Conservation (phyloP, 108 stramenopile species). For the Thalassiosira profunda region DNA sequence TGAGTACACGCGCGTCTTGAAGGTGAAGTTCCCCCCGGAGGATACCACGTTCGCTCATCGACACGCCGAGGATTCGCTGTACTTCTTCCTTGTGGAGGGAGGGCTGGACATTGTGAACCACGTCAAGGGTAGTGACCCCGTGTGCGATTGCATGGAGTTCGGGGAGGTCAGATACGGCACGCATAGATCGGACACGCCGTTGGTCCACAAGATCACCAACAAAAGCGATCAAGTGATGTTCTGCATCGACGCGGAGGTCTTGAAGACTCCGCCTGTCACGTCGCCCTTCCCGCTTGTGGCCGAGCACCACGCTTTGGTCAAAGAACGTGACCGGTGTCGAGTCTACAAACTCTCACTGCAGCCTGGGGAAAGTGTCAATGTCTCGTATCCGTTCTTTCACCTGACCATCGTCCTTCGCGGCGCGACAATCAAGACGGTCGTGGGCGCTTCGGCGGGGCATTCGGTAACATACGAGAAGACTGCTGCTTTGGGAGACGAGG, state of each 20-base stretch:
- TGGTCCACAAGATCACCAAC: constrained; percentile 75
- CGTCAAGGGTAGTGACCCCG: constrained; percentile 61
- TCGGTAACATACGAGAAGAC: constrained; percentile 30
- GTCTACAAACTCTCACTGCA: constrained; percentile 64
- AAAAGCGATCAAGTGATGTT: constrained; percentile 45
- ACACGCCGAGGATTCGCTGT: constrained; percentile 68
- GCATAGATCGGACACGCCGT: constrained; percentile 54
- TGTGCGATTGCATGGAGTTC: constrained; percentile 69
- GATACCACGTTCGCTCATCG: constrained; percentile 70
- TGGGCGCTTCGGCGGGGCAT: constrained; percentile 22
- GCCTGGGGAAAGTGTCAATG: constrained; percentile 55
- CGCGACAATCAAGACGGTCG: constrained; percentile 27
- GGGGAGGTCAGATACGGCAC: constrained; percentile 61
- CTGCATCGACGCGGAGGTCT: constrained; percentile 75
- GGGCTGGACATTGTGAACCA: constrained; percentile 73
- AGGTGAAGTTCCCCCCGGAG: constrained; percentile 57
- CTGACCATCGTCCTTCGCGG: constrained; percentile 50
- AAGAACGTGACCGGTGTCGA: constrained; percentile 57
- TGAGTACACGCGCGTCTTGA: constrained; percentile 62
- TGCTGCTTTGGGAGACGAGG: constrained; percentile 39
- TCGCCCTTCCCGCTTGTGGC: constrained; percentile 44
- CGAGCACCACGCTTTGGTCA: constrained; percentile 57
- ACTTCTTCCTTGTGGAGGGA: constrained; percentile 61
- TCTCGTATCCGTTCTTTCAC: constrained; percentile 78
- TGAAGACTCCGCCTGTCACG: constrained; percentile 62